Conservation (phyloP, 176 grass and related monocot species). For the Phoenix dactylifera region DNA sequence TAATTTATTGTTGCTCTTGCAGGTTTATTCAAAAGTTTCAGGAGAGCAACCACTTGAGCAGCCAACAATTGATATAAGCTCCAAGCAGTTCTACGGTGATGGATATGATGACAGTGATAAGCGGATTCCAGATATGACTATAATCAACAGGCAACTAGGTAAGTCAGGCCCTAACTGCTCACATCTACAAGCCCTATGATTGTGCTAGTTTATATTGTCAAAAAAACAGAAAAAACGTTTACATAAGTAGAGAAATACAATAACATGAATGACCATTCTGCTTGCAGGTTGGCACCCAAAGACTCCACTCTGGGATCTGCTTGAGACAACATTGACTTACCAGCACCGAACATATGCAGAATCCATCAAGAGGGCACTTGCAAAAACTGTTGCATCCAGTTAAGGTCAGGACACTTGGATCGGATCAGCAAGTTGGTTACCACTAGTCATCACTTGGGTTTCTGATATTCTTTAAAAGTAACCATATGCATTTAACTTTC, state of each 20-base stretch:
- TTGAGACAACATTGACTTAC: conserved; percentile 85
- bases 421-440: too few species aligned
- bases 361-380: conserved; percentile 60
- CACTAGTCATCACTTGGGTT: too few species aligned
- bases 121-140: conserved; percentile 76
- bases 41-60: conserved; percentile 53
- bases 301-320: conserved; percentile 71
- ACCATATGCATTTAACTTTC: too few species aligned
- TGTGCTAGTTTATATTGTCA: too few species aligned
- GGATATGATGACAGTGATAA: conserved; percentile 96
- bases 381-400: conserved; percentile 45
- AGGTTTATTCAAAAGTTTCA: conserved; percentile 81
- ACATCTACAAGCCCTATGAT: too few species aligned
- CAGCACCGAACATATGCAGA: conserved; percentile 94
- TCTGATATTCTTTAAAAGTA: too few species aligned
- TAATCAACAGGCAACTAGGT: conserved; percentile 89
- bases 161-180: neutral
- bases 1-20: neutral
- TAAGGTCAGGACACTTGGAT: conserved; percentile 14
- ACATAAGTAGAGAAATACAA: too few species aligned
- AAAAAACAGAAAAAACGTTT: too few species aligned
- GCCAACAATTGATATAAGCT: conserved; percentile 75
- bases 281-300: conserved; percentile 85
- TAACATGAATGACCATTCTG: neutral
- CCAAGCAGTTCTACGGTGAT: conserved; percentile 81